Evolutionary conservation across 805 yeast genomes (phyloP).

Genomic region (Saturnispora mendoncae): DNA sequence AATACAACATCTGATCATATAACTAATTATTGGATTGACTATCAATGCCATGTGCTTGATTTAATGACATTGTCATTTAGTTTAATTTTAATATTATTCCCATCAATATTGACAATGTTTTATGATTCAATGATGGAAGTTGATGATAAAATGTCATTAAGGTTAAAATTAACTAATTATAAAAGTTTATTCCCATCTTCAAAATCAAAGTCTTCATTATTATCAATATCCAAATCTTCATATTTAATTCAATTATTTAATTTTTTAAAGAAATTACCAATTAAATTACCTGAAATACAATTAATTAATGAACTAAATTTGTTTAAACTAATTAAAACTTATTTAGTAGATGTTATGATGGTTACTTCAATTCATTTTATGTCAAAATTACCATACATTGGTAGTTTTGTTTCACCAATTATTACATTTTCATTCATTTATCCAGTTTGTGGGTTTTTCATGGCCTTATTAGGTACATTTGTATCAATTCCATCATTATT

Average conservation of each 20-base stretch:
- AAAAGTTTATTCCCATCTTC: neutral
- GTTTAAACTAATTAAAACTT: slow-evolving; percentile 28
- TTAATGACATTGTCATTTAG: slow-evolving; percentile 1
- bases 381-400: slow-evolving; percentile 35
- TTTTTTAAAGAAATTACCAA: neutral
- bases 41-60: slow-evolving; percentile 9
- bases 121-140: neutral
- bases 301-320: neutral
- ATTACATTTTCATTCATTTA: slow-evolving; percentile 37
- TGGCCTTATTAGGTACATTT: slow-evolving; percentile 32
- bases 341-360: slow-evolving; percentile 21
- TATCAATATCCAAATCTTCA: neutral
- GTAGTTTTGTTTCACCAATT: slow-evolving; percentile 34
- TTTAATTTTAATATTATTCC: slow-evolving; percentile 1
- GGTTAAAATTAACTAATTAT: slow-evolving; percentile 3
- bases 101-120: neutral
- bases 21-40: slow-evolving; percentile 7
- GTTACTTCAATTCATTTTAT: slow-evolving; percentile 29
- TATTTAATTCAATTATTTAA: neutral
- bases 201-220: neutral
- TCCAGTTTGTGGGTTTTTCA: slow-evolving; percentile 37
- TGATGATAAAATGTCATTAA: neutral
- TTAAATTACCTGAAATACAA: too few relatives aligned
- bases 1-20: neutral
- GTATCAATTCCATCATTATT: slow-evolving; percentile 31